These are phyloP conservation scores for Vinca minor DNA, from an alignment of 257 asterid genomes.

Conservation along the genomic window DNA sequence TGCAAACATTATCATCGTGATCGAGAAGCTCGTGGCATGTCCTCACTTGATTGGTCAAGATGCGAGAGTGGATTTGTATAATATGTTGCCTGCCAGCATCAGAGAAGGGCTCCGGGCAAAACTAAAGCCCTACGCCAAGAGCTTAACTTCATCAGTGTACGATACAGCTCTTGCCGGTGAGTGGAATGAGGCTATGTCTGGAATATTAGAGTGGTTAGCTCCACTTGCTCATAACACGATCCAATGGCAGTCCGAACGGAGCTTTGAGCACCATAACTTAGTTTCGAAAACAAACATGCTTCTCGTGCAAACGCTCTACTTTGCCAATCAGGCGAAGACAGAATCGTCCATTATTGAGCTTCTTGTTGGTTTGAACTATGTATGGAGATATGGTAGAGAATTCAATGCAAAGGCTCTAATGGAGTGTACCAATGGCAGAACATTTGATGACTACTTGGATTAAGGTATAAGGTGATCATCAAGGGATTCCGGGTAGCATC, in stretches of 20 bases:
- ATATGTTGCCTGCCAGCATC: constrained; percentile 70
- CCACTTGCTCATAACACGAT: constrained; percentile 91
- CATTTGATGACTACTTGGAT: constrained; percentile 16
- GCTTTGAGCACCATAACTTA: constrained; percentile 71
- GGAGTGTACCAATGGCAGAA: constrained; percentile 16
- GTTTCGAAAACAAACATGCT: constrained; percentile 61
- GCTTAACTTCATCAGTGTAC: constrained; percentile 38
- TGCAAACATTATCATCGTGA: constrained; percentile 66
- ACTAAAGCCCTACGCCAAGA: constrained; percentile 61
- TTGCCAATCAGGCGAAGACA: constrained; percentile 23
- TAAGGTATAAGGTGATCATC: constrained; percentile 6
- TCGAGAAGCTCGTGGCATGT: constrained; percentile 66
- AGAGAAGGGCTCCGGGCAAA: constrained; percentile 63
- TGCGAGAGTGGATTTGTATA: constrained; percentile 76
- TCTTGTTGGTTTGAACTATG: constrained; percentile 23
- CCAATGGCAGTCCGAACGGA: constrained; percentile 89
- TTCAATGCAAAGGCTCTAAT: constrained; percentile 16
- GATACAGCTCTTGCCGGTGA: constrained; percentile 63
- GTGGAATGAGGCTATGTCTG: constrained; percentile 70
- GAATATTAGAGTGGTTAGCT: constrained; percentile 70
- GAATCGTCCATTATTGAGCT: constrained; percentile 20
- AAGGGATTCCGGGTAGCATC: too few species aligned
- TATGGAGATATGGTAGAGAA: constrained; percentile 22
- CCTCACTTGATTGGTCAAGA: constrained; percentile 88
- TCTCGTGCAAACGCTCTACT: constrained; percentile 71